Base-by-base conservation (phyloP, 371 early-diverging fungal species). In the Mycotypha africana region DNA sequence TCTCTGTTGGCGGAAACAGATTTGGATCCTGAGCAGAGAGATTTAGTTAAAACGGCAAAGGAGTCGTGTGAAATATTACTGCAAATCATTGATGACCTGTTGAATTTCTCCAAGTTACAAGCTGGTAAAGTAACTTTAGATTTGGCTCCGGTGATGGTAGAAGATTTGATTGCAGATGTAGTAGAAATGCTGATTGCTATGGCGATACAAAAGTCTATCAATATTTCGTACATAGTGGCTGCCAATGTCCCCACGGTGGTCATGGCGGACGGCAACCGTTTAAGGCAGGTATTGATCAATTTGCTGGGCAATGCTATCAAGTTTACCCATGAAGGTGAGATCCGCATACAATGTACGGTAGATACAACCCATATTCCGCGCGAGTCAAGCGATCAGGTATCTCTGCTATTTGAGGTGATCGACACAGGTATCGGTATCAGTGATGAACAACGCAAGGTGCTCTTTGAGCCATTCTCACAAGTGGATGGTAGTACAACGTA, bases 31-130 rank as follows among this genome's bases (percentile, higher is more conserved):
- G 79, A 82, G 21, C 82, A 82, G 21, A 60, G 65, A 26, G 82
- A 82, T 37, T 57, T 78, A 45, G 78, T 77, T 31, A 73, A 66
- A 38, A 78, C 76, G 33, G 78, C 81, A 6, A 78, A 78, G 38
- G 76, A 71, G 3, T 75, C 74, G 0, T 80, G 78, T 35, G 76
- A 78, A 51, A 75, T 77, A 47, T 32, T 81, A n/a, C 56, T 80
- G 22, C 67, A 74, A 21, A 76, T 81, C 24, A 81, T 81, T 48
- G 79, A 81, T 41, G 82, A 81, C 48, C 47, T 82, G 14, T 48
- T 82, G 16, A 79, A 82, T 54, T 81, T 82, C 38, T 78, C 79
- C 47, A 82, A 81, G 28, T 50, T 82, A 23, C 78, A 82, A 54
- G 77, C 82, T 0, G 79, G 80, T 20, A 82, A 82, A 35, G 76